Conservation (phyloP, 495 filamentous ascomycete species). For the Delitschia confertaspora region DNA sequence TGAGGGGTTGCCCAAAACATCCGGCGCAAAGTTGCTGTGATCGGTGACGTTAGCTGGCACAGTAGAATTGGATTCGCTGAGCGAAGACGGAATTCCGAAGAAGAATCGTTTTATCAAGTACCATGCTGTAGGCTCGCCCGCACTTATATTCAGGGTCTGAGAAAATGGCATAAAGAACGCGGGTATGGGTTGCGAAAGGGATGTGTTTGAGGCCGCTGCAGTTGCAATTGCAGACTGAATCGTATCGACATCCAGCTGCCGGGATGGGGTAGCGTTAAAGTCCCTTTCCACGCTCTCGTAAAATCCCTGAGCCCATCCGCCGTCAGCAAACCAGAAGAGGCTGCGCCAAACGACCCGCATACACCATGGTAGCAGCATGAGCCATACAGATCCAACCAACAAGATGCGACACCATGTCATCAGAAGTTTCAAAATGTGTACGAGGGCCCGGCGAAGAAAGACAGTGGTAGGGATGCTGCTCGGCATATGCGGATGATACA, state of each 20-base stretch:
- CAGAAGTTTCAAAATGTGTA: slow-evolving; percentile 60
- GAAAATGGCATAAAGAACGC: slow-evolving; percentile 35
- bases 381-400: slow-evolving; percentile 80
- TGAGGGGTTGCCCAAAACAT: slow-evolving; percentile 30
- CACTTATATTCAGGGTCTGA: slow-evolving; percentile 39
- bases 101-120: slow-evolving; percentile 39
- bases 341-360: slow-evolving; percentile 87
- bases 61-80: neutral
- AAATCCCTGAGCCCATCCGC: slow-evolving; percentile 55
- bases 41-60: slow-evolving; percentile 1
- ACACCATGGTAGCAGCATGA: slow-evolving; percentile 77
- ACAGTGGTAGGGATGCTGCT: slow-evolving; percentile 65
- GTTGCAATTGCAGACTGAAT: slow-evolving; percentile 21
- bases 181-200: slow-evolving; percentile 25
- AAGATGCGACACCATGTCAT: slow-evolving; percentile 67
- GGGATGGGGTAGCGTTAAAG: neutral
- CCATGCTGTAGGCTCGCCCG: slow-evolving; percentile 44
- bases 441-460: slow-evolving; percentile 64
- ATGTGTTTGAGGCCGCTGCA: slow-evolving; percentile 36
- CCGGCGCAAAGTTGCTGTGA: slow-evolving; percentile 2
- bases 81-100: slow-evolving; percentile 10
- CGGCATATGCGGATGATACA: slow-evolving; percentile 92
- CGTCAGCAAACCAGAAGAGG: slow-evolving; percentile 93
- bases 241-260: slow-evolving; percentile 11
- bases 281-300: neutral